phyloP scores from a whole-genome alignment of 2,329 filamentous ascomycete genomes.

The Akanthomyces uredinophilus region DNA sequence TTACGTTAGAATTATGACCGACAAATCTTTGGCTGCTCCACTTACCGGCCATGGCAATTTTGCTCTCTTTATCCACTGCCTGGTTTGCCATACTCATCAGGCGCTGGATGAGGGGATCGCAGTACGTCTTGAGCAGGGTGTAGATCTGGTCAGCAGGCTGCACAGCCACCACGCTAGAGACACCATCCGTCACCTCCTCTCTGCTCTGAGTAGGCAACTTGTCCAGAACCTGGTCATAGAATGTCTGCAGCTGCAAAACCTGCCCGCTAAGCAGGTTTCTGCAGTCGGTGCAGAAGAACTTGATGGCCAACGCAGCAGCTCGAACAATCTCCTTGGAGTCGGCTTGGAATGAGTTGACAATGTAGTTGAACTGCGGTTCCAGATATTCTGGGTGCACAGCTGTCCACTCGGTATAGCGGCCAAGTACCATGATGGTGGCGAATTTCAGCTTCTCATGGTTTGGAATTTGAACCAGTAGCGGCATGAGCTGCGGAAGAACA shows the following conservation, averaged over 20 bases:
- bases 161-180: slow-evolving; percentile 83
- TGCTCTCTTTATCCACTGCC: slow-evolving; percentile 75
- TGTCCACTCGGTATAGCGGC: slow-evolving; percentile 97
- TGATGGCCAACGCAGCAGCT: slow-evolving; percentile 88
- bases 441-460: slow-evolving; percentile 97
- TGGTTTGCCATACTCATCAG: slow-evolving; percentile 83
- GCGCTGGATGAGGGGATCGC: slow-evolving; percentile 80
- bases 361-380: slow-evolving; percentile 89
- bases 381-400: slow-evolving; percentile 88
- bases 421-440: slow-evolving; percentile 95
- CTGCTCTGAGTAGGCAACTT: slow-evolving; percentile 80
- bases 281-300: slow-evolving; percentile 96
- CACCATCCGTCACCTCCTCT: slow-evolving; percentile 93
- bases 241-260: slow-evolving; percentile 79
- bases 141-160: slow-evolving; percentile 79
- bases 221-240: slow-evolving; percentile 87
- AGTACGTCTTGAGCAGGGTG: slow-evolving; percentile 82
- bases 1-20: neutral
- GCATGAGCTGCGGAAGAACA: slow-evolving; percentile 87
- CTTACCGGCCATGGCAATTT: slow-evolving; percentile 78
- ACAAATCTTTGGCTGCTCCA: neutral
- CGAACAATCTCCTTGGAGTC: slow-evolving; percentile 85
- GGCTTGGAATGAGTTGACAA: slow-evolving; percentile 86
- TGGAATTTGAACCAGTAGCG: slow-evolving; percentile 87
- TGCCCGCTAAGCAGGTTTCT: slow-evolving; percentile 78